A percentile compares a stretch with the other conserved stretches of the same genome.
Evolutionary conservation across 805 yeast species (phyloP).

Genomic region (Lachancea meyersii): DNA sequence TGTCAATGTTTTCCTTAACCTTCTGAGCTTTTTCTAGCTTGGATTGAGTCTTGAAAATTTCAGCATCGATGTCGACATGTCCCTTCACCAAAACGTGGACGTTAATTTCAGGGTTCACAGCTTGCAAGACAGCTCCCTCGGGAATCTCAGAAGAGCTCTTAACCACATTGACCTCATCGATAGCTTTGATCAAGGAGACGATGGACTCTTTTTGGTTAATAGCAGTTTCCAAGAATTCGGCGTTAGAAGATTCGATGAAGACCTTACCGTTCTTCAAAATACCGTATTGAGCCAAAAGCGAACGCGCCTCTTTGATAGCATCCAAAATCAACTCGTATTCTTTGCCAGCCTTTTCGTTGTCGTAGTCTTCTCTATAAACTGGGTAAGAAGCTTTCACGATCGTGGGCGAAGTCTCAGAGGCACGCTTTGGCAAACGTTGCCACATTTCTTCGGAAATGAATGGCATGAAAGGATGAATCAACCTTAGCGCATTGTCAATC

Average conservation of each 20-base stretch:
- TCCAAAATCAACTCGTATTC: constrained; percentile 83
- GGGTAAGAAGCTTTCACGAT: constrained; percentile 83
- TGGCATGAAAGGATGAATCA: constrained; percentile 99
- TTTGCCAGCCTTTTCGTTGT: constrained; percentile 56
- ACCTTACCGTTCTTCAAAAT: constrained; percentile 85
- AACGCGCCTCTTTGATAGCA: constrained; percentile 85
- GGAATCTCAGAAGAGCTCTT: constrained; percentile 55
- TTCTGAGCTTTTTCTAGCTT: constrained; percentile 64
- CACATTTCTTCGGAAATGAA: constrained; percentile 96
- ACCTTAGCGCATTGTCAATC: constrained; percentile 80
- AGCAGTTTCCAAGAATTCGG: constrained; percentile 47
- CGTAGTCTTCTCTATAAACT: constrained; percentile 49
- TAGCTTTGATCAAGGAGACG: constrained; percentile 86
- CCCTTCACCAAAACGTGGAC: constrained; percentile 94
- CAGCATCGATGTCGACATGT: constrained; percentile 86
- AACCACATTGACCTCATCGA: constrained; percentile 65
- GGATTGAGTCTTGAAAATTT: constrained; percentile 73
- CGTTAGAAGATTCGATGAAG: constrained; percentile 60
- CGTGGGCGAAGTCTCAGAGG: constrained; percentile 58
- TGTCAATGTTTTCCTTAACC: constrained; percentile 56
- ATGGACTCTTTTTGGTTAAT: constrained; percentile 75
- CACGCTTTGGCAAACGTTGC: constrained; percentile 94
- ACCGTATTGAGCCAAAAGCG: constrained; percentile 82
- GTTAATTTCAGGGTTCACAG: constrained; percentile 72
- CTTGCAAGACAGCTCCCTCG: constrained; percentile 80